phyloP scores from a whole-genome alignment of 148 eudicot species.

The Dysphania ambrosioides region DNA sequence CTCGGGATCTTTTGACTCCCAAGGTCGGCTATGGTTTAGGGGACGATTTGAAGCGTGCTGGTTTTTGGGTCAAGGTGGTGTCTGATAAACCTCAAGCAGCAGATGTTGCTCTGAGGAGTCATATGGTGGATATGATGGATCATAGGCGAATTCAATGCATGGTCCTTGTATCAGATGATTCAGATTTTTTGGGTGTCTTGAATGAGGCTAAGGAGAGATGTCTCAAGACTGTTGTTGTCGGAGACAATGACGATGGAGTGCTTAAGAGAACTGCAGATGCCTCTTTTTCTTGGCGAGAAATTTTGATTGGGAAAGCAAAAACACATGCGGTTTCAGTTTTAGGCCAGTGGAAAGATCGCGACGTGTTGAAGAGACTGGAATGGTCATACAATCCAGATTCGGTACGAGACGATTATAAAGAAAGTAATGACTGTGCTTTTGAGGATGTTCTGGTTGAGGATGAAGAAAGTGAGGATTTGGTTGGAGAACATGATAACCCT shows the following conservation, averaged over 20 bases:
- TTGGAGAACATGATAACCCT: slow-evolving; percentile 21
- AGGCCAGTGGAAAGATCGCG: slow-evolving; percentile 73
- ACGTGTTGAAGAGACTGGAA: slow-evolving; percentile 62
- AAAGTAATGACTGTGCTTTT: slow-evolving; percentile 23
- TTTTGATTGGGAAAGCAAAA: slow-evolving; percentile 68
- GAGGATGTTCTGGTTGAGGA: slow-evolving; percentile 30
- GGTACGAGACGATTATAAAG: slow-evolving; percentile 27
- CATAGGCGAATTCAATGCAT: slow-evolving; percentile 43
- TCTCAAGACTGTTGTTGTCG: slow-evolving; percentile 75
- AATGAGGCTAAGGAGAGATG: slow-evolving; percentile 80
- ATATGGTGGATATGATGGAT: slow-evolving; percentile 75
- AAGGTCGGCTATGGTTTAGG: slow-evolving; percentile 71
- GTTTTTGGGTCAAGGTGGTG: slow-evolving; percentile 70
- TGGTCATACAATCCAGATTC: slow-evolving; percentile 62
- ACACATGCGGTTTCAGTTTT: slow-evolving; percentile 62
- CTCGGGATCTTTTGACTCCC: slow-evolving; percentile 60
- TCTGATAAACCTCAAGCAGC: slow-evolving; percentile 69
- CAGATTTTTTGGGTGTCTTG: slow-evolving; percentile 56
- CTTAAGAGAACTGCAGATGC: slow-evolving; percentile 73
- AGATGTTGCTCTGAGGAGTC: slow-evolving; percentile 54
- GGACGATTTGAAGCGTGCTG: slow-evolving; percentile 71
- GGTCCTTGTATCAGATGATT: slow-evolving; percentile 82
- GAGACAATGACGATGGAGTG: slow-evolving; percentile 58
- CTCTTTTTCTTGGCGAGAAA: slow-evolving; percentile 78
- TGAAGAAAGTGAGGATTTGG: slow-evolving; percentile 28